Evolutionary conservation across 2,329 filamentous ascomycete genomes (phyloP).

Genomic region (Ophiocordyceps australis): DNA sequence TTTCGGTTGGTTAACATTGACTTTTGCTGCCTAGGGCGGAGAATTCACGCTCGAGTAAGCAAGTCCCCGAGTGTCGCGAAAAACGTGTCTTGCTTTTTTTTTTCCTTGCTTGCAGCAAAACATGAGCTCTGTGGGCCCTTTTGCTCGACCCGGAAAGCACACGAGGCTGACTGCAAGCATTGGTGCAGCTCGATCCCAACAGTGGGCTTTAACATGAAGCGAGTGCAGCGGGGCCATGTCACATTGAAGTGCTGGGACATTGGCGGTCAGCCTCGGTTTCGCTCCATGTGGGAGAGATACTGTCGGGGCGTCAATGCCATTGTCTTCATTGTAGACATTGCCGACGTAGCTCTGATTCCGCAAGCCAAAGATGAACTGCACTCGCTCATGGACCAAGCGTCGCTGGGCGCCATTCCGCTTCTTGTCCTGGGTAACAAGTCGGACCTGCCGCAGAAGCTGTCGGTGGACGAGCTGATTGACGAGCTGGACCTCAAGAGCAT

Average conservation of each 20-base stretch:
- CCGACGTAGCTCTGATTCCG: conserved; percentile 63
- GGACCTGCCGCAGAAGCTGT: conserved; percentile 76
- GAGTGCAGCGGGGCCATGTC: conserved; percentile 93
- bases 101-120: conserved; percentile 1
- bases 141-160: not conserved
- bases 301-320: conserved; percentile 96
- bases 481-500: conserved; percentile 79
- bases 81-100: too few relatives aligned
- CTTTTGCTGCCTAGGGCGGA: conserved; percentile 53
- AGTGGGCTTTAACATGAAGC: conserved; percentile 98
- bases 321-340: conserved; percentile 95
- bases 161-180: conserved; percentile 5
- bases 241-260: conserved; percentile 99
- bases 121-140: conserved; percentile 1
- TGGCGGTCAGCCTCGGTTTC: conserved; percentile 88
- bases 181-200: conserved; percentile 80
- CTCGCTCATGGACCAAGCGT: conserved; percentile 66
- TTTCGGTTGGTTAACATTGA: conserved; percentile 6
- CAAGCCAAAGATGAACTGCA: conserved; percentile 87
- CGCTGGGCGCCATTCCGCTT: conserved; percentile 76
- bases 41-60: conserved; percentile 98
- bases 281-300: conserved; percentile 98
- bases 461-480: conserved; percentile 90
- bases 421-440: conserved; percentile 96
- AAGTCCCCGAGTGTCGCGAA: conserved; percentile 3